Evolutionary conservation across 2,329 filamentous ascomycete genomes (phyloP).

Genomic region (Botrytis deweyae): DNA sequence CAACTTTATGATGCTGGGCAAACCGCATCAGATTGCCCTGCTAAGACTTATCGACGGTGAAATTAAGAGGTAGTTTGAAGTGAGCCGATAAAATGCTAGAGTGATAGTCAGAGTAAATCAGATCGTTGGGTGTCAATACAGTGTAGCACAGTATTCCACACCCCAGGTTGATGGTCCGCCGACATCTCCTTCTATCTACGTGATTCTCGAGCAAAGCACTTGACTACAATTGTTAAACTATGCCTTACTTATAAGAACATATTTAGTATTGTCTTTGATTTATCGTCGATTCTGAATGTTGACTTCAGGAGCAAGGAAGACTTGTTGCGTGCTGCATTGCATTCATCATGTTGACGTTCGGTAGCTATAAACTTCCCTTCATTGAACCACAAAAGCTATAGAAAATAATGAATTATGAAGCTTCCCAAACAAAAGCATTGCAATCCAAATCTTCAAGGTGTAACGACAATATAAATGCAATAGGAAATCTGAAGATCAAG

Average conservation of each 20-base stretch:
- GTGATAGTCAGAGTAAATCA: not conserved
- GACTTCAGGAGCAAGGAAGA: not conserved
- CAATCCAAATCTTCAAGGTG: rapidly evolving
- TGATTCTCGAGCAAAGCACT: not conserved
- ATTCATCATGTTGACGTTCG: rapidly evolving
- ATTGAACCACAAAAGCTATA: not conserved
- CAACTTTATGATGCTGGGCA: rapidly evolving
- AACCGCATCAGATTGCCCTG: not conserved
- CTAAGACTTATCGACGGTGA: no score
- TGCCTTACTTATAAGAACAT: not conserved
- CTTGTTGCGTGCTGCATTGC: not conserved
- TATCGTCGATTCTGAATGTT: not conserved
- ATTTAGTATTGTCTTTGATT: not conserved
- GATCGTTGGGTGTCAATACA: not conserved
- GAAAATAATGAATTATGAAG: not conserved
- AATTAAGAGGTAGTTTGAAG: not conserved
- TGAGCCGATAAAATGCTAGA: not conserved
- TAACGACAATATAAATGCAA: not conserved
- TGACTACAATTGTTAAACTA: not conserved
- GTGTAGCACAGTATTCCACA: not conserved
- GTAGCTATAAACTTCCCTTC: not conserved
- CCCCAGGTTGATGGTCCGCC: no score
- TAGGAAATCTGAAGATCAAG: not conserved
- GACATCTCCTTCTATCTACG: not conserved
- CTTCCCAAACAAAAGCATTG: rapidly evolving